These are phyloP conservation scores for Circinella umbellata DNA, from an alignment of 371 early-diverging fungal species.

Conservation along the genomic window DNA sequence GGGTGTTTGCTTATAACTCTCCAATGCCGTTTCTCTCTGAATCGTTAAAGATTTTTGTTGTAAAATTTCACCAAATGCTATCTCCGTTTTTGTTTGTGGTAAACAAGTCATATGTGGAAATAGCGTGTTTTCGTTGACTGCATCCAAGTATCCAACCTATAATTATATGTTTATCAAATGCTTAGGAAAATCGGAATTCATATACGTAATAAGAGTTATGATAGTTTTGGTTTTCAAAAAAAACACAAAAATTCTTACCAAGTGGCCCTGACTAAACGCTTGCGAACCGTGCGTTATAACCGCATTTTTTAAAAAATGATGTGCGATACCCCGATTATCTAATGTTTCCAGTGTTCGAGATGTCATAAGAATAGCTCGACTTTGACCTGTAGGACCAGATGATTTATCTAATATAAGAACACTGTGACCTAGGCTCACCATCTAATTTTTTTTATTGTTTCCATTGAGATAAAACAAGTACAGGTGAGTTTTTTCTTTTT, in stretches of 20 bases:
- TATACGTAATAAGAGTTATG: background rate
- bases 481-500: too few relatives aligned
- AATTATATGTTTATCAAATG: background rate
- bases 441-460: slow-evolving; percentile 3
- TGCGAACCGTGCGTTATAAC: slow-evolving; percentile 24
- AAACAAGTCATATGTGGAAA: slow-evolving; percentile 37
- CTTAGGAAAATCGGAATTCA: background rate
- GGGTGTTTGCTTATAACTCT: slow-evolving; percentile 33
- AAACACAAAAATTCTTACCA: slow-evolving; percentile 19
- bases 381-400: slow-evolving; percentile 40
- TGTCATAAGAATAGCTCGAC: slow-evolving; percentile 44
- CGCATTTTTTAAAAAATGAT: slow-evolving; percentile 28
- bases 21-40: slow-evolving; percentile 36
- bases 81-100: slow-evolving; percentile 36
- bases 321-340: slow-evolving; percentile 31
- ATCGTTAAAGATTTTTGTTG: slow-evolving; percentile 15
- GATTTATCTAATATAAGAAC: slow-evolving; percentile 40
- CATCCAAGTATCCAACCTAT: slow-evolving; percentile 8
- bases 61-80: slow-evolving; percentile 13
- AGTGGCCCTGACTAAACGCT: slow-evolving; percentile 20
- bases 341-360: slow-evolving; percentile 44
- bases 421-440: slow-evolving; percentile 38
- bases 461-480: too few relatives aligned
- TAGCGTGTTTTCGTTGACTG: slow-evolving; percentile 22
- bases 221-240: background rate